phyloP scores from a whole-genome alignment of 768 basidiomycete genomes.

The Lepiota brunneoincarnata region DNA sequence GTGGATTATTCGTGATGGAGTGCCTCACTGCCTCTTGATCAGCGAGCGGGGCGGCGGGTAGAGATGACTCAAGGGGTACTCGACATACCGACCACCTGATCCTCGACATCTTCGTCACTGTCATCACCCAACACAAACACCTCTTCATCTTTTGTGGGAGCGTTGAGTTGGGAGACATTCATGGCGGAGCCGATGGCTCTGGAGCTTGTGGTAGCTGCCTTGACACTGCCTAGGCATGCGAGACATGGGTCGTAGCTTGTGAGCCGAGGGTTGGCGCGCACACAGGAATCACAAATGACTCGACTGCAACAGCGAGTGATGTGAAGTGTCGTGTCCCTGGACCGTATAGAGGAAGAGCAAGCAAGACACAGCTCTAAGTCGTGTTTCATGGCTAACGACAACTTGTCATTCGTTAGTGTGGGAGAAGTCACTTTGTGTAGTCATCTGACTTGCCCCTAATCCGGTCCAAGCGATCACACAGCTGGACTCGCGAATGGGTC shows the following conservation, averaged over 20 bases:
- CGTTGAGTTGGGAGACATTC: slow-evolving; percentile 15
- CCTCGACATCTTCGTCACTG: slow-evolving; percentile 45
- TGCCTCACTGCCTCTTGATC: slow-evolving; percentile 7
- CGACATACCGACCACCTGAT: slow-evolving; percentile 13
- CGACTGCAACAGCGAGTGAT: slow-evolving; percentile 62
- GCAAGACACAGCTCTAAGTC: slow-evolving; percentile 48
- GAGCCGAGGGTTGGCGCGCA: slow-evolving; percentile 58
- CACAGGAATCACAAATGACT: slow-evolving; percentile 63
- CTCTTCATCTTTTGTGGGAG: slow-evolving; percentile 53
- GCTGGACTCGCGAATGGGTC: slow-evolving; percentile 1
- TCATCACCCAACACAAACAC: slow-evolving; percentile 67
- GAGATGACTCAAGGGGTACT: background rate
- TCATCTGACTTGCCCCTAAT: background rate
- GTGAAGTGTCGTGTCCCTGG: slow-evolving; percentile 30
- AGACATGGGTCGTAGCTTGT: slow-evolving; percentile 72
- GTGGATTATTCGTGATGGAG: background rate
- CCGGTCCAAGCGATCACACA: background rate
- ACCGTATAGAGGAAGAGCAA: slow-evolving; percentile 56
- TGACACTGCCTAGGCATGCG: slow-evolving; percentile 60
- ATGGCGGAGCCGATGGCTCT: slow-evolving; percentile 2
- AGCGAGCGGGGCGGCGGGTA: slow-evolving; percentile 5
- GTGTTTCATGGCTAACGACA: background rate
- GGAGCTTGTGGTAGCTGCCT: slow-evolving; percentile 25
- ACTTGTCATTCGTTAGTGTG: background rate
- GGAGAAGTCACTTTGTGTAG: background rate